phyloP scores from a whole-genome alignment of 202 grass and related monocot genomes.

The Panicum hallii region DNA sequence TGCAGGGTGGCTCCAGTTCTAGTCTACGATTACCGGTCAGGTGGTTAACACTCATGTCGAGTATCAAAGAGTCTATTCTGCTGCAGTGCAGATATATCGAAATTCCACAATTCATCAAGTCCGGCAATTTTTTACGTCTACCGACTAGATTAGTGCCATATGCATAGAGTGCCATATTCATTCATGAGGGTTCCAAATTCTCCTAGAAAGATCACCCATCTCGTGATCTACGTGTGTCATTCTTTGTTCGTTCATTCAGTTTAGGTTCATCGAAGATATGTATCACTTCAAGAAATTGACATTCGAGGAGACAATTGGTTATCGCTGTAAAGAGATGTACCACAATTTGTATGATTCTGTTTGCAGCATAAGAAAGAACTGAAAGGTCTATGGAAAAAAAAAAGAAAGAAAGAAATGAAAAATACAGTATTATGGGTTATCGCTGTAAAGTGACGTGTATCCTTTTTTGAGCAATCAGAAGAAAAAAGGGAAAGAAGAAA shows the following conservation, averaged over 20 bases:
- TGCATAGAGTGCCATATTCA: background rate
- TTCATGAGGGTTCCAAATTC: background rate
- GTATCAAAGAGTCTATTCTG: constrained; percentile 27
- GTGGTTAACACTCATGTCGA: constrained; percentile 41
- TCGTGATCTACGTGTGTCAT: background rate
- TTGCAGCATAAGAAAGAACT: background rate
- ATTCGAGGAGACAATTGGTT: background rate
- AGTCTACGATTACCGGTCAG: constrained; percentile 39
- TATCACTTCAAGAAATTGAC: background rate
- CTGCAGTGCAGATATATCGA: constrained; percentile 27
- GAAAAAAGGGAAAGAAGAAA: too few species aligned
- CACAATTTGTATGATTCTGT: constrained; percentile 27
- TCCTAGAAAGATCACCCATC: background rate
- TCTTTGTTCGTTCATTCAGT: constrained; percentile 36
- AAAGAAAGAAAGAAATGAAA: background rate
- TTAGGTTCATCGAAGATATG: constrained; percentile 1
- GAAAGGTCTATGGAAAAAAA: background rate
- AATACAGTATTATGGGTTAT: constrained; percentile 14
- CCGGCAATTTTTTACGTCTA: constrained; percentile 20
- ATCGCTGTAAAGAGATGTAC: background rate
- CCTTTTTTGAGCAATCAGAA: constrained; percentile 19
- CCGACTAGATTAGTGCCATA: background rate
- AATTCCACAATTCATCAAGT: background rate
- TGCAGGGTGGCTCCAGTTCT: constrained; percentile 59
- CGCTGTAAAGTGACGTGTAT: constrained; percentile 28